These are phyloP conservation scores for Puccinia horiana DNA, from an alignment of 1,284 basidiomycete species.

Conservation along the genomic window DNA sequence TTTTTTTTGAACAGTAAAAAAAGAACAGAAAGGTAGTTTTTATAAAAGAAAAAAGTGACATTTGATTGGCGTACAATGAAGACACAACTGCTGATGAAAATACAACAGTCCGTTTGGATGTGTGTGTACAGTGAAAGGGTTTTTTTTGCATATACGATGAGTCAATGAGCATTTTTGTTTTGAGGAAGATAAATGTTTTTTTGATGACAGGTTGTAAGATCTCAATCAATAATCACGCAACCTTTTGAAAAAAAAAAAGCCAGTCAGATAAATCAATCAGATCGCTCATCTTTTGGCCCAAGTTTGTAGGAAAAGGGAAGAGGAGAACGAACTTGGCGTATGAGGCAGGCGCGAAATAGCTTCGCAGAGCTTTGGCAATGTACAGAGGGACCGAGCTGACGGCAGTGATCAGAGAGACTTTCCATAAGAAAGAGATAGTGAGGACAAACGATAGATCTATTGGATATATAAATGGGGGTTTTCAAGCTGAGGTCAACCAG, in stretches of 20 bases:
- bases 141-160: too few species aligned
- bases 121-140: too few species aligned
- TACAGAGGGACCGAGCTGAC: conserved; percentile 86
- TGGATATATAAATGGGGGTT: too few species aligned
- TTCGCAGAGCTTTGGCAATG: conserved; percentile 82
- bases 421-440: conserved; percentile 85
- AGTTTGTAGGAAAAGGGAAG: not conserved
- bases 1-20: too few species aligned
- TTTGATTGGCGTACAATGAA: too few species aligned
- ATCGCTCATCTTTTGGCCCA: not conserved
- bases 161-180: not conserved
- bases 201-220: not conserved
- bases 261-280: not conserved
- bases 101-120: too few species aligned
- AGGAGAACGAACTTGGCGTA: conserved; percentile 72
- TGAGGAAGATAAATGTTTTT: not conserved
- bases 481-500: too few species aligned
- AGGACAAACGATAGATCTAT: conserved; percentile 89
- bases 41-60: too few species aligned
- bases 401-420: conserved; percentile 89
- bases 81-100: too few species aligned
- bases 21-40: too few species aligned
- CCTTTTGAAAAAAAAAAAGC: not conserved
- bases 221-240: conserved; percentile 9
- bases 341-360: conserved; percentile 84